phyloP scores from a whole-genome alignment of 2,329 filamentous ascomycete species.

The Neopestalotiopsis sp. region DNA sequence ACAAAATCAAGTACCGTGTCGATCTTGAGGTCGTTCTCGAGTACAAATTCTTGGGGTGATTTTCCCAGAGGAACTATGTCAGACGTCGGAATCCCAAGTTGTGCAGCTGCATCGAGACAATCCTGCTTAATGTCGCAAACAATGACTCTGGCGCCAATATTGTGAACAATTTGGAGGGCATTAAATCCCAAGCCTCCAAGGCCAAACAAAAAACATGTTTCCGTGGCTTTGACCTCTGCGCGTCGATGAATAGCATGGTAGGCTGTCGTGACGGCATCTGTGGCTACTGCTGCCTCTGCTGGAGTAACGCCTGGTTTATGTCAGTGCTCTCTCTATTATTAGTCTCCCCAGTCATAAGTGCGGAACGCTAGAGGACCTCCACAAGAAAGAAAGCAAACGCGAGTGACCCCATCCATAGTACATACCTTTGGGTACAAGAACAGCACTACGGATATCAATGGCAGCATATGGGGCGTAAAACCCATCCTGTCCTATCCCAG shows the following conservation, averaged over 20 bases:
- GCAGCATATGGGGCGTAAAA: constrained; percentile 46
- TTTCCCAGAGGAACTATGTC: constrained; percentile 37
- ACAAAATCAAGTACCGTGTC: constrained; percentile 40
- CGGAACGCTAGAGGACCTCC: background rate
- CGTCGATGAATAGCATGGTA: constrained; percentile 44
- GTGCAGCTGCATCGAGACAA: constrained; percentile 33
- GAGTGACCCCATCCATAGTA: too few species aligned
- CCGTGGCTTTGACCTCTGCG: constrained; percentile 37
- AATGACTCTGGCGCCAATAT: constrained; percentile 49
- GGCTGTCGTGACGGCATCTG: constrained; percentile 45
- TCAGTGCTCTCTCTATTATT: background rate
- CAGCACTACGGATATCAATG: constrained; percentile 30
- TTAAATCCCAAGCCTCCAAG: constrained; percentile 47
- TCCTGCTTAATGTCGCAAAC: constrained; percentile 40
- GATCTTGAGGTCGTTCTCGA: constrained; percentile 30
- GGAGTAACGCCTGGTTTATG: constrained; percentile 25
- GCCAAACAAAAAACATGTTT: constrained; percentile 45
- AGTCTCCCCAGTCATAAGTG: background rate
- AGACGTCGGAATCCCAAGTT: constrained; percentile 34
- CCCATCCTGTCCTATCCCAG: constrained; percentile 49
- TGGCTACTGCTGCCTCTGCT: constrained; percentile 42
- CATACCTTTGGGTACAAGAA: constrained; percentile 27
- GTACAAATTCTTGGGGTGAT: constrained; percentile 35
- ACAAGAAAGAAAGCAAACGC: background rate
- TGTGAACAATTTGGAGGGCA: constrained; percentile 46